Base-by-base conservation (phyloP, 306 rosid genomes). In the Prunus kanzakura region DNA sequence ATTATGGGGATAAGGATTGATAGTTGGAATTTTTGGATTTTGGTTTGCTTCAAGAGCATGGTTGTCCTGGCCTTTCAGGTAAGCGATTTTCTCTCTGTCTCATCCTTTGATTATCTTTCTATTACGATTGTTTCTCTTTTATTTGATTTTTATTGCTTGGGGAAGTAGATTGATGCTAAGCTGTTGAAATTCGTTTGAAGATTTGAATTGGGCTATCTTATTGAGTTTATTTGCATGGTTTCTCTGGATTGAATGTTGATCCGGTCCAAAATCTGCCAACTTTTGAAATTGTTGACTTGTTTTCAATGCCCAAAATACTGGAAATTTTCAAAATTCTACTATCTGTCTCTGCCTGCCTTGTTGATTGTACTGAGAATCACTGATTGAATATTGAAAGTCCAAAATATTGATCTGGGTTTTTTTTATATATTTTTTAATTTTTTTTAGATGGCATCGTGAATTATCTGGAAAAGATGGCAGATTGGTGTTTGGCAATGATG, bases 31-130 rank as follows among this genome's bases (percentile, higher is more conserved):
- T 71, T 54, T 54, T 19, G 14, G 27, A 12, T 71, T 52, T 35
- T 23, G 29, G 35, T 32, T 35, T 64, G 69, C 49, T 35, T 64
- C 69, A n/a, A 35, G 32, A 8, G 46, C 43, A 18, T 47, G 2
- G 46, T 29, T 47, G 30, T 74, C 22, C 65, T 56, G 20, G 68
- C 45, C 22, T 58, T 29, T 2, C 67, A 54, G 75, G 84, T 80
- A 80, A 54, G 46, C 22, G 80, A 52, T 80, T 75, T 60, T 80
- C 67, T 16, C 20, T n/a, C 38, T 3, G 35, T 54, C 12, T 45
- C 3, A 14, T 35, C 35, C 15, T n/a, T 47, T 18, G 46, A 52
- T 51, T 51, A 62, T 73, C 57, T 3, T 52, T 15, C 3, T 12
- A n/a, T 54, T 12, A 3, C 6, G 57, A 23, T 62, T n/a, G 2